These are phyloP conservation scores for Ustilago sp. DNA, from an alignment of 1,284 basidiomycete species.

Conservation along the genomic window DNA sequence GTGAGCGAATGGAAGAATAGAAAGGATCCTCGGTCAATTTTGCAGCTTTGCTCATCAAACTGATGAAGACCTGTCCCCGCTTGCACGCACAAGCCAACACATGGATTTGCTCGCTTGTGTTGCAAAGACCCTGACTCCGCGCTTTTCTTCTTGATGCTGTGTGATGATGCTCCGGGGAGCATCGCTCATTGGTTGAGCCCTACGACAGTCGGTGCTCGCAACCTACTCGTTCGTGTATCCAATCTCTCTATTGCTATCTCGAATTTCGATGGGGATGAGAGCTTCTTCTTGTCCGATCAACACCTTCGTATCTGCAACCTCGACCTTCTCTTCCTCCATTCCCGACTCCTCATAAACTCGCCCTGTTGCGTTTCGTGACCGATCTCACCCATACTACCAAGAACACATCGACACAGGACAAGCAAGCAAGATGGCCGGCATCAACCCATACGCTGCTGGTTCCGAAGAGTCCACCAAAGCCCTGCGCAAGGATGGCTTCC, in stretches of 20 bases:
- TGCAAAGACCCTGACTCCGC: constrained; percentile 2
- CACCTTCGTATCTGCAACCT: neutral
- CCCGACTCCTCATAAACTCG: neutral
- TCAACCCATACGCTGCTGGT: constrained; percentile 36
- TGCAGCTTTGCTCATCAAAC: neutral
- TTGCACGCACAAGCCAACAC: neutral
- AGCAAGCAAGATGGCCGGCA: constrained; percentile 28
- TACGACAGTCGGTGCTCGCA: constrained; percentile 17
- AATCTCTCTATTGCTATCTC: neutral
- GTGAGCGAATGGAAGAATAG: neutral
- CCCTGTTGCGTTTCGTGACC: neutral
- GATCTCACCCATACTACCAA: neutral
- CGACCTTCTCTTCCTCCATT: neutral
- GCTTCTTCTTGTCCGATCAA: neutral
- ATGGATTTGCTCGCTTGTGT: constrained; percentile 3
- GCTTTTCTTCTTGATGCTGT: neutral
- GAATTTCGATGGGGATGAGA: neutral
- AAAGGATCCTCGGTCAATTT: neutral
- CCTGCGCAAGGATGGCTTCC: constrained; percentile 14
- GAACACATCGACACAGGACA: neutral
- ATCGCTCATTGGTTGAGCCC: neutral
- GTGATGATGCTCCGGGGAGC: too few relatives aligned
- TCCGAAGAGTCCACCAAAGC: constrained; percentile 9
- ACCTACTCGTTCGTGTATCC: neutral
- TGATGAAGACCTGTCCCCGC: neutral